Base-by-base conservation (phyloP, 2,329 filamentous ascomycete species). In the Cadophora gregata region DNA sequence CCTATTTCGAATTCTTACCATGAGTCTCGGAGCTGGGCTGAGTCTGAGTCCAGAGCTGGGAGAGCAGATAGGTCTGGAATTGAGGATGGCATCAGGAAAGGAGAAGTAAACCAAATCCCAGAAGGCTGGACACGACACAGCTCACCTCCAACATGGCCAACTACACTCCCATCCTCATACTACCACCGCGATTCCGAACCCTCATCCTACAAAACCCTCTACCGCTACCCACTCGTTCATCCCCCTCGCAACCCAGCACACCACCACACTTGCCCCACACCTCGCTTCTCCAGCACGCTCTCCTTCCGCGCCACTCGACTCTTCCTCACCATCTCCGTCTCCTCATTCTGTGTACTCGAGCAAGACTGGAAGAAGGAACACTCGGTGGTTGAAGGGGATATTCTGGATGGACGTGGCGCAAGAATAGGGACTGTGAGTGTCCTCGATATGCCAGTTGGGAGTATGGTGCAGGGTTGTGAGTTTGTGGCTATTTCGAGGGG, bases 1-100 rank as follows among this genome's bases (percentile, higher is more conserved):
- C 60, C 48, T 1, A 56, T 63, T 9, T 53, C 60, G 31, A 63
- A 56, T 19, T 21, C 60, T 9, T 63, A 63, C 36, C 50, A 63
- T 14, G 3, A 42, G 10, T 42, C 60, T 10, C 60, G 60, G 2
- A 19, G 50, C 33, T 9, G 25, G 12, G 53, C n/a, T 24, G 53
- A 58, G 10, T 1, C 31, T 21, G 12, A n/a, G 8, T 14, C 36
- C 6, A 38, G 36, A 33, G n/a, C n/a, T n/a, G n/a, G n/a, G n/a
- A n/a, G n/a, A n/a, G n/a, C n/a, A n/a, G n/a, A n/a, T n/a, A n/a
- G n/a, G n/a, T n/a, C n/a, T n/a, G n/a, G n/a, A n/a, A n/a, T n/a
- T n/a, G n/a, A n/a, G n/a, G 36, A 38, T 38, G 12, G 36, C 8
- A 16, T 14, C 36, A 14, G 16, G 7, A 38, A 38, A 12, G 36